These are phyloP conservation scores for Imleria badia DNA, from an alignment of 768 basidiomycete species.

Conservation along the genomic window DNA sequence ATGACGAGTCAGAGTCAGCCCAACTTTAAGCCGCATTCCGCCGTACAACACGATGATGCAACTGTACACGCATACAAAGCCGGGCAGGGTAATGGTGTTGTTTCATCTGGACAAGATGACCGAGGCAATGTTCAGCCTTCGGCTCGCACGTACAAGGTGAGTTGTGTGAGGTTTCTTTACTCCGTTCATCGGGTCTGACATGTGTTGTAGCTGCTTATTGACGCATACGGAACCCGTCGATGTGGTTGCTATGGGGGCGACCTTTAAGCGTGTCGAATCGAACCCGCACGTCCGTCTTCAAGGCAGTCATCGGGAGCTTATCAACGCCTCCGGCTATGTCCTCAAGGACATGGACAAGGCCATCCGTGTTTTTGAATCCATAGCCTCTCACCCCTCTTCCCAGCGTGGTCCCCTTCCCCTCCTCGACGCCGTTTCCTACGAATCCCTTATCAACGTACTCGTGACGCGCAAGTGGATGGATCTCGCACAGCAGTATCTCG, in stretches of 20 bases:
- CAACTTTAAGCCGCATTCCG: slow-evolving; percentile 85
- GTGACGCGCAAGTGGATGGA: slow-evolving; percentile 78
- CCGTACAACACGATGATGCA: slow-evolving; percentile 99
- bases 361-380: slow-evolving; percentile 72
- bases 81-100: slow-evolving; percentile 74
- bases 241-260: slow-evolving; percentile 62
- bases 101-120: slow-evolving; percentile 71
- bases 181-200: background rate
- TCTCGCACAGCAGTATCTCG: slow-evolving; percentile 66
- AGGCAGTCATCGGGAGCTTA: slow-evolving; percentile 78
- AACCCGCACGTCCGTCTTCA: slow-evolving; percentile 31
- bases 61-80: slow-evolving; percentile 87
- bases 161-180: slow-evolving; percentile 12
- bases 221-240: slow-evolving; percentile 87
- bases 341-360: slow-evolving; percentile 76
- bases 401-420: slow-evolving; percentile 30
- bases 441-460: slow-evolving; percentile 85
- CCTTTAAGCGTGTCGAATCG: slow-evolving; percentile 62
- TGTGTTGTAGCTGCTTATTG: slow-evolving; percentile 68
- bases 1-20: slow-evolving; percentile 70
- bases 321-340: slow-evolving; percentile 86
- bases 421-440: slow-evolving; percentile 85
- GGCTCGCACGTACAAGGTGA: slow-evolving; percentile 91
- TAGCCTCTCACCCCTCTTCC: slow-evolving; percentile 53
- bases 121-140: slow-evolving; percentile 67